Evolutionary conservation across 768 basidiomycete species (phyloP).

Genomic region (Tricholoma sp.): DNA sequence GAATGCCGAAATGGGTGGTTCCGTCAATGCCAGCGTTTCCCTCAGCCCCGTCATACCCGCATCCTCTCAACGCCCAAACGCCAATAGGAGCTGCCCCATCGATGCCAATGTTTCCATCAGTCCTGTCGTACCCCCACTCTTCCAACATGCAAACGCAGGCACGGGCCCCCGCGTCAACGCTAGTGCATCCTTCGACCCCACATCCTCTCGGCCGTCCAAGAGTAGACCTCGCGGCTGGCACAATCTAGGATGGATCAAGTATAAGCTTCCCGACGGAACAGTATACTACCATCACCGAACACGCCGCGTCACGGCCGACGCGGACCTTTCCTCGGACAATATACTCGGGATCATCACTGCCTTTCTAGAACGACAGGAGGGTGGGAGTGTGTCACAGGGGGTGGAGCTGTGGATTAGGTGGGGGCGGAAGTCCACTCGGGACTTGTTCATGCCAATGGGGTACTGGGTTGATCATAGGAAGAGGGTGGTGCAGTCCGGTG

Average conservation of each 20-base stretch:
- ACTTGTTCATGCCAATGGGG: slow-evolving; percentile 30
- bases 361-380: slow-evolving; percentile 25
- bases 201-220: no score
- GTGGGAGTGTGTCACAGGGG: slow-evolving; percentile 32
- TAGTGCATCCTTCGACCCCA: no score
- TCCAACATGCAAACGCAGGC: no score
- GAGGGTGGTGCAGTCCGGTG: slow-evolving; percentile 41
- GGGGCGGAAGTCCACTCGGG: slow-evolving; percentile 9
- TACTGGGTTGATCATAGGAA: slow-evolving; percentile 66
- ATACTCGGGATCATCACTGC: slow-evolving; percentile 43
- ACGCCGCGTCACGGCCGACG: slow-evolving; percentile 60
- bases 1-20: no score
- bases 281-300: slow-evolving; percentile 67
- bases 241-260: slow-evolving; percentile 71
- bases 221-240: slow-evolving; percentile 32
- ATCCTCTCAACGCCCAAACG: no score
- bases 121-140: no score
- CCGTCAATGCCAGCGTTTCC: no score
- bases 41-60: no score
- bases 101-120: no score
- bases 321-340: slow-evolving; percentile 52
- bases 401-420: slow-evolving; percentile 64
- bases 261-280: slow-evolving; percentile 64
- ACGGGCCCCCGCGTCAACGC: no score
- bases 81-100: no score